Evolutionary conservation across 768 basidiomycete genomes (phyloP), one percentile per base, ranked within the genome.

Genomic region (Inosperma sp.): DNA sequence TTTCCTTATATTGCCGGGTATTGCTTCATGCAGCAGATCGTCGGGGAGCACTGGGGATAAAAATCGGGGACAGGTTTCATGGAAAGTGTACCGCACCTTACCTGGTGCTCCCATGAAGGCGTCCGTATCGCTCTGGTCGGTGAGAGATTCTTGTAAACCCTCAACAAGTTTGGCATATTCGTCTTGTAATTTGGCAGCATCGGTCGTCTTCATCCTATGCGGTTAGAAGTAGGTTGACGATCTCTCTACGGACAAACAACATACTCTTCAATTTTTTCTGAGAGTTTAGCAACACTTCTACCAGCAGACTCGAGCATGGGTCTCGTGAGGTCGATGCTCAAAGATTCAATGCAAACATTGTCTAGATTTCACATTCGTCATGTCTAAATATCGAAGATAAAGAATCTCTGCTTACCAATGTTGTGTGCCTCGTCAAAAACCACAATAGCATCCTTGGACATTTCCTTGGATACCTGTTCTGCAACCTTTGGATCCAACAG

Each of bases 381-480:
- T 16, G 22, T 17, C 17, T 33, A 27, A 45, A 47, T 27, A 48
- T 31, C 31, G 47, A 43, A 48, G 49, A 56, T 76, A n/a, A n/a
- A n/a, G n/a, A n/a, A n/a, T n/a, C n/a, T n/a, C n/a, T n/a, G n/a
- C n/a, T 50, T 59, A 93, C 94, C 94, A 45, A 99, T 99, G 65
- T 99, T 99, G 68, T 99, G 96, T 13, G 96, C 96, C 65, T 99
- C 96, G 62, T 99, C 96, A 62, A 99, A 99, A 2, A 99, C 96
- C 31, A 99, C 93, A 47, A 99, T 99, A 25, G 93, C 87, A 65
- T 99, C 96, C 62, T 97, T 98, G 7, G 88, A 90, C 71, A 99
- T 77, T 66, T 99, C 96, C 63, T 92, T 94, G 2, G 96, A 98
- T 12, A 99, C 96, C 71, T 98, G 94, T 59, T 98, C 96, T 0